phyloP scores from a whole-genome alignment of 148 eudicot species.

The Gaultheria prostrata region DNA sequence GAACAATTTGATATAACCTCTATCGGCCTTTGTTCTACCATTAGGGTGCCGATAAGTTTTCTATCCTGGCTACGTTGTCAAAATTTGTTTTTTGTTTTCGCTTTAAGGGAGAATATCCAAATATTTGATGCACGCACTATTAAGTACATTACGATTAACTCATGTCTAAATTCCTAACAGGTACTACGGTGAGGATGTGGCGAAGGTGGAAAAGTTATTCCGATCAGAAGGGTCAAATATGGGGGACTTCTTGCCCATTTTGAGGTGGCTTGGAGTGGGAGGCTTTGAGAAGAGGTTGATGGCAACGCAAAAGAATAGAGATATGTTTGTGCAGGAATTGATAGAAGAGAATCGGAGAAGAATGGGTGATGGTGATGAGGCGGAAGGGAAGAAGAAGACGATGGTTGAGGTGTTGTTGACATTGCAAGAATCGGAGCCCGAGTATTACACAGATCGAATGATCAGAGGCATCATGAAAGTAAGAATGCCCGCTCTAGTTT shows the following conservation, averaged over 20 bases:
- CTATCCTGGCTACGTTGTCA: not conserved
- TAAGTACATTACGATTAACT: not conserved
- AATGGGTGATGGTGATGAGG: conserved; percentile 20
- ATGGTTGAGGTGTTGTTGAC: conserved; percentile 11
- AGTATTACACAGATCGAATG: conserved; percentile 2
- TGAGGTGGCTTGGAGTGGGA: conserved; percentile 25
- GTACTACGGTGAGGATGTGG: conserved; percentile 14
- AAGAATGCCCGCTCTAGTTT: not conserved
- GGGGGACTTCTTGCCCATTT: conserved; percentile 32
- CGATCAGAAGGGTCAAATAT: conserved; percentile 14
- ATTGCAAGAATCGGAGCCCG: not conserved
- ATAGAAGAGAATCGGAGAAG: conserved; percentile 24
- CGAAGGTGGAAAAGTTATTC: conserved; percentile 22
- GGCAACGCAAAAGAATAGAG: conserved; percentile 10
- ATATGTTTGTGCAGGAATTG: conserved; percentile 32
- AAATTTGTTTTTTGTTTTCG: not conserved
- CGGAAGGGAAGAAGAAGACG: conserved; percentile 13
- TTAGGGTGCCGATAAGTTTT: not conserved
- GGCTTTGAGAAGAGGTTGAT: conserved; percentile 14
- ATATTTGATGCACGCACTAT: not conserved
- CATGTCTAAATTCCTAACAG: not conserved
- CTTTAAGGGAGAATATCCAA: not conserved
- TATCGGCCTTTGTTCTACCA: too few species aligned
- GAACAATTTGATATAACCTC: too few species aligned
- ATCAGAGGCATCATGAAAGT: conserved; percentile 1